Conservation (phyloP, 2,329 filamentous ascomycete species). For the Nemania serpens region DNA sequence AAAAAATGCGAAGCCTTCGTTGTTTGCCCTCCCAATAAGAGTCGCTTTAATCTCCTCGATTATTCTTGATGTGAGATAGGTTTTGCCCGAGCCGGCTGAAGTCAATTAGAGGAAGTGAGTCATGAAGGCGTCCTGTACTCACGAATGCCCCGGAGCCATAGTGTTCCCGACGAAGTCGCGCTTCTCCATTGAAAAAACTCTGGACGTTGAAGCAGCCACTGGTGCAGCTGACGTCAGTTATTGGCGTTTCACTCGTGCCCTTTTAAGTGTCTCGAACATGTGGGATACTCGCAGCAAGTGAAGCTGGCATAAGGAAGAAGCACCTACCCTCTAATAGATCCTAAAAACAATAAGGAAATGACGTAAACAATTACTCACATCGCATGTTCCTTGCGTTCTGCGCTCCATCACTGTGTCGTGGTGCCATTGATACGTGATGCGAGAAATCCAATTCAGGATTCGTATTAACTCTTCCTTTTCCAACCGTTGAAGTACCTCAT, state of each 20-base stretch:
- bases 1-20: conserved; percentile 17
- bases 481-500: conserved; percentile 4
- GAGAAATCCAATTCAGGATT: conserved; percentile 14
- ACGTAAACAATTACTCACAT: not conserved
- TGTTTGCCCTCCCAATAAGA: not conserved
- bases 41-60: not conserved
- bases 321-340: no score
- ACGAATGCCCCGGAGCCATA: conserved; percentile 21
- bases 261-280: no score
- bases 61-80: conserved; percentile 17
- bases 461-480: not conserved
- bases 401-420: conserved; percentile 7
- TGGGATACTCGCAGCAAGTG: no score
- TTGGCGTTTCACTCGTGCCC: no score
- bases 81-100: conserved; percentile 17
- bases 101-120: not conserved
- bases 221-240: no score
- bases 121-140: not conserved
- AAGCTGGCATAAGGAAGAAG: no score
- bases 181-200: conserved; percentile 5
- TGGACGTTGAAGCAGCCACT: conserved; percentile 1
- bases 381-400: conserved; percentile 1
- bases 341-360: no score
- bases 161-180: not conserved
- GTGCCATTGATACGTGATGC: conserved; percentile 3